Evolutionary conservation across 2,329 filamentous ascomycete genomes (phyloP).

Genomic region (Talaromyces sp.): DNA sequence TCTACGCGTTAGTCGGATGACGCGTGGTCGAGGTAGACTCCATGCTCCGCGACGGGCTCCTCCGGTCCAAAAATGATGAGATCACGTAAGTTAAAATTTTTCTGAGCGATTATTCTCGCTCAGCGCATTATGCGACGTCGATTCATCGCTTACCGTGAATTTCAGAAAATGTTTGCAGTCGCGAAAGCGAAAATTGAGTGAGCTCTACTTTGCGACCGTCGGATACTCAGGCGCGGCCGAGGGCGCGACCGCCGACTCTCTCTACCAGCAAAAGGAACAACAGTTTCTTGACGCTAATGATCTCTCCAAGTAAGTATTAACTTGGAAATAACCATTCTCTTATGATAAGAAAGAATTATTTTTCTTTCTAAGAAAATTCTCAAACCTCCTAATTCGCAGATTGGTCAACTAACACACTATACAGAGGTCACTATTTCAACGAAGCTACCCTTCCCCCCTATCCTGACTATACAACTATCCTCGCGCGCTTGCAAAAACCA

Average conservation of each 20-base stretch:
- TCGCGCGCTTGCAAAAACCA: conserved; percentile 23
- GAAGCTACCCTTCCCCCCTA: conserved; percentile 47
- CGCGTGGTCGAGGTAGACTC: conserved; percentile 42
- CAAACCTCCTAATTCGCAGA: not conserved
- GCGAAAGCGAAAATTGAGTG: conserved; percentile 85
- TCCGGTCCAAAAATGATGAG: conserved; percentile 46
- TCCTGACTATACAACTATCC: conserved; percentile 24
- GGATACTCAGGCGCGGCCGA: conserved; percentile 43
- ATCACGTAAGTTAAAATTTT: conserved; percentile 42
- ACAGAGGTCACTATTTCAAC: conserved; percentile 53
- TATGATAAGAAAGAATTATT: conserved; percentile 1
- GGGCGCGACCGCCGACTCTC: conserved; percentile 52
- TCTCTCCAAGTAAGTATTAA: conserved; percentile 48
- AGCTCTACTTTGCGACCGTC: conserved; percentile 77
- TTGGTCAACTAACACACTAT: conserved; percentile 15
- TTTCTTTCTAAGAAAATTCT: conserved; percentile 3
- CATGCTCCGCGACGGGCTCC: conserved; percentile 46
- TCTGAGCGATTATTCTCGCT: conserved; percentile 21
- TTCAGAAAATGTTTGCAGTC: conserved; percentile 59
- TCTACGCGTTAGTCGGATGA: conserved; percentile 46
- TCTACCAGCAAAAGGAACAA: conserved; percentile 44
- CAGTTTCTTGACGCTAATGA: conserved; percentile 54
- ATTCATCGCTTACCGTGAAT: conserved; percentile 32
- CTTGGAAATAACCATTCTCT: conserved; percentile 4
- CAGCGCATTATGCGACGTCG: conserved; percentile 13